A percentile compares a stretch with the other conserved stretches of the same genome.
Evolutionary conservation across 2,329 filamentous ascomycete species (phyloP).

Genomic region (Trichoderma sp.): DNA sequence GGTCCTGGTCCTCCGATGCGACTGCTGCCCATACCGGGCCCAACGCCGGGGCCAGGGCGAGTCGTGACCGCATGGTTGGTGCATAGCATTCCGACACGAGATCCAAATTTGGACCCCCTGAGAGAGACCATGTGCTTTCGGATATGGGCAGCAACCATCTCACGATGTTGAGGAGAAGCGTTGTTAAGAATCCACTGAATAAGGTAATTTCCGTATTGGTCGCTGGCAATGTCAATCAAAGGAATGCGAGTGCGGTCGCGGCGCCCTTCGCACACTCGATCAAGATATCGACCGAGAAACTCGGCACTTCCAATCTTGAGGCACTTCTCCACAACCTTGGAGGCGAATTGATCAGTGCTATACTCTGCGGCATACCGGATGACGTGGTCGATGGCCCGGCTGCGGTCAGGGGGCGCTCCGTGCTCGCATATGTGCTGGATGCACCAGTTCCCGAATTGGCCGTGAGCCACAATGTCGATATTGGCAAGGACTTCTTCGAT

Average conservation of each 20-base stretch:
- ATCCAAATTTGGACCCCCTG: conserved; percentile 96
- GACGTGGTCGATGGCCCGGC: conserved; percentile 91
- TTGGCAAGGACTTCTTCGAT: conserved; percentile 94
- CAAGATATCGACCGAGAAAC: conserved; percentile 88
- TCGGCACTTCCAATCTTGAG: conserved; percentile 91
- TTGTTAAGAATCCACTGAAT: conserved; percentile 96
- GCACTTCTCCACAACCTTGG: conserved; percentile 98
- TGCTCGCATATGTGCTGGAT: conserved; percentile 99
- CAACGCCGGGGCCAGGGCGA: conserved; percentile 79
- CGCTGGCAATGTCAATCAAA: conserved; percentile 95
- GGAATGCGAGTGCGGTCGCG: conserved; percentile 91
- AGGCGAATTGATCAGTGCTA: conserved; percentile 98
- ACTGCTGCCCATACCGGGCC: conserved; percentile 56
- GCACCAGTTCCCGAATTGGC: conserved; percentile 99
- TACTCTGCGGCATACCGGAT: conserved; percentile 92
- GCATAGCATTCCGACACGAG: conserved; percentile 97
- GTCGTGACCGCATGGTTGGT: conserved; percentile 89
- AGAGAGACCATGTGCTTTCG: conserved; percentile 99
- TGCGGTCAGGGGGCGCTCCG: conserved; percentile 84
- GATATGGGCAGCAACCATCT: conserved; percentile 89
- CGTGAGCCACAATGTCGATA: conserved; percentile 94
- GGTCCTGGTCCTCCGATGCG: conserved; percentile 58
- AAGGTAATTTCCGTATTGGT: conserved; percentile 98
- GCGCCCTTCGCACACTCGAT: conserved; percentile 89
- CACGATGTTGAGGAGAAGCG: conserved; percentile 80